Evolutionary conservation across 768 basidiomycete genomes (phyloP), one percentile per base, ranked within the genome.

Genomic region (Candolleomyces eurysporus): DNA sequence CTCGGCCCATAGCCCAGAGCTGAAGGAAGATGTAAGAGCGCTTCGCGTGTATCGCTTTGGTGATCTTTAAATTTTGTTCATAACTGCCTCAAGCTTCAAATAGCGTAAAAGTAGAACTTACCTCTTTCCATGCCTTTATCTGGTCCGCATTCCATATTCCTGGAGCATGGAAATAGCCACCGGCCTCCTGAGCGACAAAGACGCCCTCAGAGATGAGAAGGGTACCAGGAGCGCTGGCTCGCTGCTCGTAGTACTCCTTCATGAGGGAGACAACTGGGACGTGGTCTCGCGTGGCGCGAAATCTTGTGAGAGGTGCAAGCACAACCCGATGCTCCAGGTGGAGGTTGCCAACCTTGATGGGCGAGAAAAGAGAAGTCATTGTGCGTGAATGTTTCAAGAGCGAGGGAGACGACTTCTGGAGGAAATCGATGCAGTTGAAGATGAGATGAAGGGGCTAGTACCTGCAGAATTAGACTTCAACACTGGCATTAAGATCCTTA

Each of bases 201-300:
- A 85, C 84, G 0, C 77, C 86, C 70, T 90, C 87, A 2, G 84
- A 71, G 61, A 90, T 79, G 50, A 85, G 70, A 8, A 89, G 71
- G 0, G 82, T 86, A 0, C 87, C 86, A 0, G 82, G 79, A 0
- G 69, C 65, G 36, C 74, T 73, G 4, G 73, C 76, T 0, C 84
- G 78, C 65, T 85, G 85, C 2, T 70, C 57, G 64, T 85, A 86
- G 68, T 84, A 85, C 17, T 75, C 71, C 45, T 73, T 69, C 21
- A 75, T 73, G 3, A 80, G 62, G 9, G 60, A 74, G 2, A 76
- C 57, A 13, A 69, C 62, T 8, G 76, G 76, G 1, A 76, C 68
- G 60, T 72, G 69, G 71, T 78, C 78, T 63, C 62, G 67, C 1
- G 43, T 61, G 3, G 79, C 79, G 40, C 81, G 73, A 61, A 68